Percentiles rank a stretch among this genome's conserved stretches.
These are phyloP conservation scores for Bocquillonia castaneifolia DNA, from an alignment of 441 rosid species.

Conservation along the genomic window DNA sequence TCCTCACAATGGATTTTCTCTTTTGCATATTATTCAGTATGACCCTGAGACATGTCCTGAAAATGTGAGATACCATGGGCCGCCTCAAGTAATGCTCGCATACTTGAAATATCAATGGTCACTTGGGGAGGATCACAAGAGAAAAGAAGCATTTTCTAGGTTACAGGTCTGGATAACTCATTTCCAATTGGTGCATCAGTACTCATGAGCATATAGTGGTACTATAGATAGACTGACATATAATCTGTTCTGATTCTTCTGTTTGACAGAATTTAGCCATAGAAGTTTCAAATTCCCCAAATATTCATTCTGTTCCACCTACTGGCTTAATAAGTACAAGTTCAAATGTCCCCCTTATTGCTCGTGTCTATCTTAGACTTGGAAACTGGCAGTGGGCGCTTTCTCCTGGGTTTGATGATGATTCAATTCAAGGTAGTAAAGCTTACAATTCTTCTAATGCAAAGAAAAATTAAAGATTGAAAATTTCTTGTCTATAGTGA, in stretches of 20 bases:
- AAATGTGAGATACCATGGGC: constrained; percentile 72
- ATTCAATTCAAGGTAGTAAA: constrained; percentile 71
- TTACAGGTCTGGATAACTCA: constrained; percentile 55
- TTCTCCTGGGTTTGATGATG: constrained; percentile 88
- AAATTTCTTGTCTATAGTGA: not conserved
- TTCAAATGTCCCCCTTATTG: constrained; percentile 66
- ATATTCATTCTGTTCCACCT: constrained; percentile 49
- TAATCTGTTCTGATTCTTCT: constrained; percentile 10
- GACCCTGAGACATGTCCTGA: constrained; percentile 94
- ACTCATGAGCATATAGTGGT: not conserved
- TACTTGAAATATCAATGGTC: constrained; percentile 99
- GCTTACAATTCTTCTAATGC: not conserved
- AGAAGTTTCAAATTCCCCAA: constrained; percentile 65
- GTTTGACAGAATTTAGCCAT: constrained; percentile 59
- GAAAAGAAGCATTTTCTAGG: constrained; percentile 87
- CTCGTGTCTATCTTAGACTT: constrained; percentile 84
- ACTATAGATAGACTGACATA: no score
- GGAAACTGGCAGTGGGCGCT: constrained; percentile 96
- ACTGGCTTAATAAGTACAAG: constrained; percentile 45
- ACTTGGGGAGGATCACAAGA: constrained; percentile 94
- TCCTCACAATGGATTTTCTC: constrained; percentile 8
- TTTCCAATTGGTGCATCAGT: not conserved
- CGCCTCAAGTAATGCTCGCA: constrained; percentile 97
- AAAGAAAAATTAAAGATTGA: not conserved
- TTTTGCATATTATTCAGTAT: constrained; percentile 47